phyloP scores from a whole-genome alignment of 768 basidiomycete species.

The Amanita pseudoporphyria region DNA sequence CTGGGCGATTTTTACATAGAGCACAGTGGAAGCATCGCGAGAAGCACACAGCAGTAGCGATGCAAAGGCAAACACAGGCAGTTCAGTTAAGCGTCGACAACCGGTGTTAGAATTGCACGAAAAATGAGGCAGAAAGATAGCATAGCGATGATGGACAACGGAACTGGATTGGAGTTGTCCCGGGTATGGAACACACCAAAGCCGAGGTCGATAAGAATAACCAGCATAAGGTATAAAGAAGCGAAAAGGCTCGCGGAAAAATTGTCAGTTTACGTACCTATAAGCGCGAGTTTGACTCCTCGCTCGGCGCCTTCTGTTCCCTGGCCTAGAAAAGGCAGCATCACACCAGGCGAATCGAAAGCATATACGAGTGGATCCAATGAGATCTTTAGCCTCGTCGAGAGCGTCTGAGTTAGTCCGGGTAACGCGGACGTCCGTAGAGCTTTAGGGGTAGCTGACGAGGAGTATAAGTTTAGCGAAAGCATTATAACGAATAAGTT shows the following conservation, averaged over 20 bases:
- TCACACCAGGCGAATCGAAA: constrained; percentile 93
- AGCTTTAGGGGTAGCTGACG: constrained; percentile 72
- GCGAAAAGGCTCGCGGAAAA: not conserved
- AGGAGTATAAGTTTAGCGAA: constrained; percentile 1
- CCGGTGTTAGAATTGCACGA: not conserved
- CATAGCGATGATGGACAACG: not conserved
- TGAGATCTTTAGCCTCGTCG: constrained; percentile 81
- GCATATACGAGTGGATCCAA: constrained; percentile 81
- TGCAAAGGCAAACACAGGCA: not conserved
- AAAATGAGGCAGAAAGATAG: constrained; percentile 7
- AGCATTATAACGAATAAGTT: constrained; percentile 7
- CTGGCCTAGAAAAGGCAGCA: constrained; percentile 88
- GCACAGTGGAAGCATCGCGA: constrained; percentile 5
- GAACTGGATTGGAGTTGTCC: not conserved
- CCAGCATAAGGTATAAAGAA: not conserved
- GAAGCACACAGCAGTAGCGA: not conserved
- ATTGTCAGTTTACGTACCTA: constrained; percentile 52
- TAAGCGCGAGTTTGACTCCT: constrained; percentile 87
- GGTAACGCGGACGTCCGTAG: constrained; percentile 84
- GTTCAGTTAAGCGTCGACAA: constrained; percentile 9
- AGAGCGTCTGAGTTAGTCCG: constrained; percentile 82
- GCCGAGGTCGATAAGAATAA: not conserved
- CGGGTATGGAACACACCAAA: not conserved
- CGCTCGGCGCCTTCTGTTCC: constrained; percentile 83
- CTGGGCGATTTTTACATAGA: constrained; percentile 28